Evolutionary conservation across 2,329 filamentous ascomycete genomes (phyloP), one percentile per base, ranked within the genome.

Genomic region (Curvularia spicifera): DNA sequence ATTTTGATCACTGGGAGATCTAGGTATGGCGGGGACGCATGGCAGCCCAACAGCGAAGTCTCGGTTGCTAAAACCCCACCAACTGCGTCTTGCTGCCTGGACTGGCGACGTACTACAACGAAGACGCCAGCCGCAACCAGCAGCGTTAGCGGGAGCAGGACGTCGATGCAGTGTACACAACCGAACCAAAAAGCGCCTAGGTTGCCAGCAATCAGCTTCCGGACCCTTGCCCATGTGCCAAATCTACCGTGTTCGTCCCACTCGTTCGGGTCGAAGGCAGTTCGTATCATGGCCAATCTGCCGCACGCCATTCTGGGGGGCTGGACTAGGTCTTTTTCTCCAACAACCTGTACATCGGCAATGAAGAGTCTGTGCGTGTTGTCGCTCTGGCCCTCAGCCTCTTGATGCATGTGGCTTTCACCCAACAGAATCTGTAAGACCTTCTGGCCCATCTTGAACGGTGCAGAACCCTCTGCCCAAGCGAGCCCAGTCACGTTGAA

Each of bases 181-280:
- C 50, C 43, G 22, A 39, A 18, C 43, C 64, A 63, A 31, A 63
- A 60, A 13, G 53, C 37, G 9, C 39, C 44, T n/a, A 60, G 51
- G 26, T 52, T 63, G 31, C 49, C 60, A 33, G 58, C 15, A 5
- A 69, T 18, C 28, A 61, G n/a, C 49, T 62, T 59, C 62, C 51
- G 64, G 13, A 46, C 51, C 50, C 68, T 62, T 15, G 57, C 45
- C 58, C 55, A 65, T 1, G 72, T 69, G 20, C 70, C 71, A 28
- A 71, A 57, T 49, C 66, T 64, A 51, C 71, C 71, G 55, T 67
- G 71, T 31, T 64, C 53, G 48, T 75, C 72, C 72, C 72, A 74
- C 31, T 73, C 67, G 12, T 58, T 47, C 1, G 71, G 70, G 18
- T 72, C 66, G 53, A 64, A 74, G 3, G 55, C 35, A 0, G 69